Conservation (phyloP, 164 flowering plant genomes). For the Platanus orientalis region DNA sequence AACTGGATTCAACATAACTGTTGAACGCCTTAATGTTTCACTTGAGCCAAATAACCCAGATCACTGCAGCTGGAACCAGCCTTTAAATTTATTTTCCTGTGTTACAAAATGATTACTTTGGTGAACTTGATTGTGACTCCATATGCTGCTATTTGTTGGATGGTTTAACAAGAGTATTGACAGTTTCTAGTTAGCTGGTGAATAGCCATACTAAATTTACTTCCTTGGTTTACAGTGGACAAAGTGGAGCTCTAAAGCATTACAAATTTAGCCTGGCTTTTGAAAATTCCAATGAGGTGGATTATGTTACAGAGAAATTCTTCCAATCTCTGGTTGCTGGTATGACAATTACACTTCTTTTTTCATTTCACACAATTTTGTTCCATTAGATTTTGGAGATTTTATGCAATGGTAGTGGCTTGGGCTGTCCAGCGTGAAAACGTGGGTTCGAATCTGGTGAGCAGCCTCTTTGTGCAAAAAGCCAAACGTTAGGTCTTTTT, state of each 20-base stretch:
- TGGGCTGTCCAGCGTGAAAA: no score
- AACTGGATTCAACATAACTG: no score
- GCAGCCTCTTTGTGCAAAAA: no score
- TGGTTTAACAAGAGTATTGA: background rate
- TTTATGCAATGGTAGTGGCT: no score
- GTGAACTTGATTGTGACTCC: background rate
- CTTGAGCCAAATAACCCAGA: no score
- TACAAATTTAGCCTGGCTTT: constrained; percentile 97
- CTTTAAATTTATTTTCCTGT: no score
- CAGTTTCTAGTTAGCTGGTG: background rate
- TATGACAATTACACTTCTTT: constrained; percentile 20
- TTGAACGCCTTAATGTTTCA: no score
- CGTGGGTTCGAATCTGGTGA: no score
- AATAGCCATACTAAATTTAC: constrained; percentile 7
- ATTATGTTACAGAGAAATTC: constrained; percentile 94
- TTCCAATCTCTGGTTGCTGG: constrained; percentile 99
- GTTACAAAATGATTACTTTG: background rate
- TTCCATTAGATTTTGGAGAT: constrained; percentile 23
- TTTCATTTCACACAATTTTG: background rate
- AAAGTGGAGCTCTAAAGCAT: constrained; percentile 80
- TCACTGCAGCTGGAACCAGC: no score
- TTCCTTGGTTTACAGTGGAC: constrained; percentile 55
- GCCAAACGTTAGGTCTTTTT: no score
- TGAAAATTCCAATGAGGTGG: constrained; percentile 98
- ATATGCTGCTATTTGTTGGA: background rate